Conservation (phyloP, 2,329 filamentous ascomycete genomes). For the Ceratocystis eucalypticola region DNA sequence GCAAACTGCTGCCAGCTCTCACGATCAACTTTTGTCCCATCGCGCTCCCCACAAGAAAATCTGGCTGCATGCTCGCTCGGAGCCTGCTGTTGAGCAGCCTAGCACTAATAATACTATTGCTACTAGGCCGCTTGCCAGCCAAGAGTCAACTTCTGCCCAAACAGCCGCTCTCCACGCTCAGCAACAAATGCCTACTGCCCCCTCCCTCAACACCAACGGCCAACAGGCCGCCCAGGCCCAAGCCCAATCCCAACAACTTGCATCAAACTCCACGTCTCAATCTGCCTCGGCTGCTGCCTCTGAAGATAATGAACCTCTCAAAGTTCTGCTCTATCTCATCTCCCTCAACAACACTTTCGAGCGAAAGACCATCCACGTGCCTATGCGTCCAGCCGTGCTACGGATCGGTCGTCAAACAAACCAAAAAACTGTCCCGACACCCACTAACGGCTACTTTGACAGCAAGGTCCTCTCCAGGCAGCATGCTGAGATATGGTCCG, state of each 20-base stretch:
- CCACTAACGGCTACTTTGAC: slow-evolving; percentile 89
- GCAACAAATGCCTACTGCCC: slow-evolving; percentile 11
- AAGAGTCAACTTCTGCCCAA: not conserved
- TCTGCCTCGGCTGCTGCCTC: slow-evolving; percentile 42
- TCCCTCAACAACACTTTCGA: slow-evolving; percentile 96
- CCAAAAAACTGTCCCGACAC: slow-evolving; percentile 83
- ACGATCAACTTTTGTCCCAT: not conserved
- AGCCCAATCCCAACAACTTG: slow-evolving; percentile 24
- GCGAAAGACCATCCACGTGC: slow-evolving; percentile 87
- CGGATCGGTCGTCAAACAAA: slow-evolving; percentile 95
- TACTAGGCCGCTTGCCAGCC: not conserved
- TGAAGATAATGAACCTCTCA: slow-evolving; percentile 45
- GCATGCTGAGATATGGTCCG: slow-evolving; percentile 93
- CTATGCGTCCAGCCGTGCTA: slow-evolving; percentile 84
- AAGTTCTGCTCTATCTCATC: slow-evolving; percentile 70
- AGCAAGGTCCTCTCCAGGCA: slow-evolving; percentile 94
- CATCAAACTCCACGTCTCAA: slow-evolving; percentile 28
- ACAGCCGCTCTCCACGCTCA: not conserved
- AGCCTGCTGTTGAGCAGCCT: slow-evolving; percentile 4
- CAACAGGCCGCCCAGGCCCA: slow-evolving; percentile 24
- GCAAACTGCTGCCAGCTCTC: not conserved
- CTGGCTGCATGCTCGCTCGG: slow-evolving; percentile 10
- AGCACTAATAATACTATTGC: not conserved
- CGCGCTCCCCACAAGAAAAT: slow-evolving; percentile 10
- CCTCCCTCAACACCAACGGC: slow-evolving; percentile 5